Evolutionary conservation across 2,329 filamentous ascomycete genomes (phyloP), one percentile per base, ranked within the genome.

Genomic region (Akanthomyces lecanii): DNA sequence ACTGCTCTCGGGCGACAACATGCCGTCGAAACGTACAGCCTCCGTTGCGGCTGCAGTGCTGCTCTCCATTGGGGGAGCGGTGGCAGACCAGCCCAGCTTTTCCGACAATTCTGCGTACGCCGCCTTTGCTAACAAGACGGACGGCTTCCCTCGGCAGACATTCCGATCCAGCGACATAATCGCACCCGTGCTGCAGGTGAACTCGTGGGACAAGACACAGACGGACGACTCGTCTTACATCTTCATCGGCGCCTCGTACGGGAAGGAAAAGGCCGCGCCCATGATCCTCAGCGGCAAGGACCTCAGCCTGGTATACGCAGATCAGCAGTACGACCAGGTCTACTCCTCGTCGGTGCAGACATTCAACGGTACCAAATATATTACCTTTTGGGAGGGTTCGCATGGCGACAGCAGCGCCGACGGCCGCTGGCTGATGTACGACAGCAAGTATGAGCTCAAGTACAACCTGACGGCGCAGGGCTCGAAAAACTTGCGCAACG

Each of bases 391-490:
- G 74, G 68, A 71, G 59, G 71, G 71, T 4, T 56, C 65, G 8
- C 67, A 69, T 40, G 69, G 65, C 33, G 64, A 69, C 10, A 67
- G 68, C 38, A 69, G 72, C 23, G 72, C 70, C 10, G 71, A 70
- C 30, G 73, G 72, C 30, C 64, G 68, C 40, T 71, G 72, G 50
- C 67, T 74, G 16, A 69, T 76, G 48, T 68, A 71, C 60, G 72
- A 76, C 62, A 61, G 70, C 53, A 67, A 65, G 30, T 80, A 80
- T 66, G 71, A 76, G 42, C 67, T 75, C 51, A 71, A 73, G 47
- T 74, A 74, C 68, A 74, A 75, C 33, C 70, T 79, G 18, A 77
- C 73, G 1, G 76, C 76, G 2, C 71, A 68, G 30, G 73, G 74
- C 12, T 65, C 76, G 14, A 67, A 67, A 11, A 73, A 73, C 28